A percentile compares a stretch with the other conserved stretches of the same genome.
Evolutionary conservation across 2,329 filamentous ascomycete genomes (phyloP).

Genomic region (Stemphylium beticola): DNA sequence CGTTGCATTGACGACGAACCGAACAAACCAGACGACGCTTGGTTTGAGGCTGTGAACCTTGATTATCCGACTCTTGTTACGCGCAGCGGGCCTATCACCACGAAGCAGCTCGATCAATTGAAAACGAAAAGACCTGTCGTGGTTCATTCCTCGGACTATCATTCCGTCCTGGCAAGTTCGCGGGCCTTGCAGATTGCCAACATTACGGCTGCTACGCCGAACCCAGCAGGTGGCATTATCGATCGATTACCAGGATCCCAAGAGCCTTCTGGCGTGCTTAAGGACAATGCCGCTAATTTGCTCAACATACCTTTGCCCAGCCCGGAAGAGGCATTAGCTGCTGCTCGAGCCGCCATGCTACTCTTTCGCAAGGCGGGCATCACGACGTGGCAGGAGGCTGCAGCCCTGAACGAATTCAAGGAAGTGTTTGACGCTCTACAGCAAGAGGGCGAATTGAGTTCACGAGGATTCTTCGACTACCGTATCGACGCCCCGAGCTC

Average conservation of each 20-base stretch:
- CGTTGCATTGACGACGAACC: conserved; percentile 6
- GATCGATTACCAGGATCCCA: conserved; percentile 3
- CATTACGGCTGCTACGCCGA: conserved; percentile 1
- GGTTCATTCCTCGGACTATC: conserved; percentile 1
- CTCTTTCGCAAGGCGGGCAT: conserved; percentile 3
- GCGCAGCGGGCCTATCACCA: background rate
- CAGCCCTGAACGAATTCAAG: background rate
- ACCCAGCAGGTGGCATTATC: background rate
- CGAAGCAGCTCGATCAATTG: background rate
- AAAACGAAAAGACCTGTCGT: background rate
- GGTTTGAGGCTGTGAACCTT: conserved; percentile 9
- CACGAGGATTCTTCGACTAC: conserved; percentile 8
- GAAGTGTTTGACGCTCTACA: background rate
- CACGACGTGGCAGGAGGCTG: conserved; percentile 6
- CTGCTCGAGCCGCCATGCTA: conserved; percentile 1
- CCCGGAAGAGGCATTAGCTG: background rate
- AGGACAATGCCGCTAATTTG: conserved; percentile 1
- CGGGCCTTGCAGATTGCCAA: conserved; percentile 1
- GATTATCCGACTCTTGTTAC: conserved; percentile 5
- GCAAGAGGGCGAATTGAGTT: background rate
- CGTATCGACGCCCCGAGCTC: conserved; percentile 3
- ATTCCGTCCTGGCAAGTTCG: conserved; percentile 1
- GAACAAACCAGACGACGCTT: background rate
- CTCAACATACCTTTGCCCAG: conserved; percentile 1
- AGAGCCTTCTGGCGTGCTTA: conserved; percentile 4